phyloP scores from a whole-genome alignment of 768 basidiomycete species.

The Lactarius sp. region DNA sequence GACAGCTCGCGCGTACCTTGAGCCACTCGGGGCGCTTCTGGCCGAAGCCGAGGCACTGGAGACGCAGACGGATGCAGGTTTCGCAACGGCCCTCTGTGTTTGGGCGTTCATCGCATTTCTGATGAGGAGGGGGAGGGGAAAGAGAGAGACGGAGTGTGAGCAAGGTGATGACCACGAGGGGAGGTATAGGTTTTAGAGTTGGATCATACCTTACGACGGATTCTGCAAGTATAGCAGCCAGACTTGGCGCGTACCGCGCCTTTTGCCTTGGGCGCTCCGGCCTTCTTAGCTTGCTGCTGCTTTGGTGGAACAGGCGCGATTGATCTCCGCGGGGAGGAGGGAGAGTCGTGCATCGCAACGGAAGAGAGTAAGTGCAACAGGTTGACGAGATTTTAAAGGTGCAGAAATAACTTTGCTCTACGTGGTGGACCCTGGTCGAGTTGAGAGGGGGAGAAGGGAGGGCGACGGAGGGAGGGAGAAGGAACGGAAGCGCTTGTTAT shows the following conservation, averaged over 20 bases:
- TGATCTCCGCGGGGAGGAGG: constrained; percentile 33
- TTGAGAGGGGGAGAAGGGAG: constrained; percentile 24
- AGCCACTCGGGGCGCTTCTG: constrained; percentile 84
- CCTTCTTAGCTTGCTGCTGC: constrained; percentile 37
- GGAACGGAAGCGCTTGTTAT: constrained; percentile 26
- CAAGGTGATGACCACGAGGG: constrained; percentile 17
- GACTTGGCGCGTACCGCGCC: constrained; percentile 82
- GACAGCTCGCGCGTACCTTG: constrained; percentile 47
- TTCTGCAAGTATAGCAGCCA: constrained; percentile 85
- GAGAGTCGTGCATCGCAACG: constrained; percentile 33
- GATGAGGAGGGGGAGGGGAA: constrained; percentile 19
- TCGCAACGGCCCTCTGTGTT: constrained; percentile 58
- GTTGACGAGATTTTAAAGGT: constrained; percentile 23
- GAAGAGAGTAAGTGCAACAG: constrained; percentile 25
- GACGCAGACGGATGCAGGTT: constrained; percentile 71
- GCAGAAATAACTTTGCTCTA: constrained; percentile 6
- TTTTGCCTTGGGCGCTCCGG: constrained; percentile 66
- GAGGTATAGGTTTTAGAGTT: constrained; percentile 19
- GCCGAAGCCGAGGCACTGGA: constrained; percentile 85
- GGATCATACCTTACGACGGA: constrained; percentile 67
- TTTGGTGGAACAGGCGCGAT: constrained; percentile 32
- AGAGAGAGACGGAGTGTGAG: constrained; percentile 1
- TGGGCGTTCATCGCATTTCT: constrained; percentile 84
- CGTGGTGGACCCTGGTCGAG: constrained; percentile 21
- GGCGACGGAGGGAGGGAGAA: constrained; percentile 25